Percentiles rank a stretch among this genome's conserved stretches.
phyloP scores from a whole-genome alignment of 208 protist species.

The Leishmania aethiopica region DNA sequence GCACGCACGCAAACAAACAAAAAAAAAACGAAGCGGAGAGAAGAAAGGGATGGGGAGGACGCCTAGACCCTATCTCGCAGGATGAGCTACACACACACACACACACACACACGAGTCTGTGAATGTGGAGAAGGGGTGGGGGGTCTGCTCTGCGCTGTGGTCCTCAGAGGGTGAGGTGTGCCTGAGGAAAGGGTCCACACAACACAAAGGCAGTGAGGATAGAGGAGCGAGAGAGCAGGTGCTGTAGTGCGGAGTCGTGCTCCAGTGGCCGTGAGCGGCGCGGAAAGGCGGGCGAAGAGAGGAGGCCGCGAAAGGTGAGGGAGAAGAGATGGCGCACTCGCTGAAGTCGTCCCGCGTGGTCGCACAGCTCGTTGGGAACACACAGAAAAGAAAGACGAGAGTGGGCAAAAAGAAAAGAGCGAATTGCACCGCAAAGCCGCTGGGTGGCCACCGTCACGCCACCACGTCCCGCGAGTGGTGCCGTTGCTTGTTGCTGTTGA shows the following conservation, averaged over 20 bases:
- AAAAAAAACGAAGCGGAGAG: neutral
- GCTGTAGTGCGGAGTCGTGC: neutral
- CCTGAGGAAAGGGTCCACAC: neutral
- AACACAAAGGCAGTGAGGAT: neutral
- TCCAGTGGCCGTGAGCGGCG: neutral
- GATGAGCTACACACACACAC: neutral
- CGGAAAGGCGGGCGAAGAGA: neutral
- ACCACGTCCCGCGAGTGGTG: neutral
- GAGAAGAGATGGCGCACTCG: neutral
- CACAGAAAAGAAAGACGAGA: neutral
- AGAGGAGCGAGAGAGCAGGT: neutral
- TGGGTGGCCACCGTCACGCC: neutral
- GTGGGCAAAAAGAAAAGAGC: constrained; percentile 15
- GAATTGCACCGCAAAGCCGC: neutral
- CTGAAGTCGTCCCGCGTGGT: neutral
- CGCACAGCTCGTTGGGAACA: neutral
- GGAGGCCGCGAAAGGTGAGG: neutral
- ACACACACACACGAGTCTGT: neutral
- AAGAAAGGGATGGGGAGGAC: neutral
- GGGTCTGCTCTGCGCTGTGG: neutral
- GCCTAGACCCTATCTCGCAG: neutral
- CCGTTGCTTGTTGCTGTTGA: neutral
- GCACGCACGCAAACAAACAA: neutral
- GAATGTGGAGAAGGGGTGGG: neutral
- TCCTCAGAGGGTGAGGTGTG: neutral